phyloP scores from a whole-genome alignment of 169 alveolate species.

The Babesia caballi region DNA sequence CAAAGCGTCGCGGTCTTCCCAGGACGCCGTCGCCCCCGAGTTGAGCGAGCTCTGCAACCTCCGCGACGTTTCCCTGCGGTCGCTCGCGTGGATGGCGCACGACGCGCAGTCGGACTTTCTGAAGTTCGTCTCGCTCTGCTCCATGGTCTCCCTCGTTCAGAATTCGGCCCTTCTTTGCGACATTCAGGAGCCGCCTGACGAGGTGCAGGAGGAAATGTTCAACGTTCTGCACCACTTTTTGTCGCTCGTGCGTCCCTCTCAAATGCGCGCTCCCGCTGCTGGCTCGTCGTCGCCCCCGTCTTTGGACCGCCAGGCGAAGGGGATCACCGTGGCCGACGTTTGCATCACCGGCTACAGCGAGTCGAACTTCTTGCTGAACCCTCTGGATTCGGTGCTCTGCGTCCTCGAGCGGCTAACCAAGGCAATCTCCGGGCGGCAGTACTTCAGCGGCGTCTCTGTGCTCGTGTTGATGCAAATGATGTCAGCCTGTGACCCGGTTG shows the following conservation, averaged over 20 bases:
- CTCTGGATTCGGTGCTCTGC: conserved; percentile 1
- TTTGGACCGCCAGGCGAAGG: conserved; percentile 5
- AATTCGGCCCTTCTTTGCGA: conserved; percentile 1
- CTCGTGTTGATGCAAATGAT: neutral
- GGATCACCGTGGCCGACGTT: conserved; percentile 13
- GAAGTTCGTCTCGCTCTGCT: conserved; percentile 1
- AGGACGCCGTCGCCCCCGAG: neutral
- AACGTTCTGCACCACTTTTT: conserved; percentile 2
- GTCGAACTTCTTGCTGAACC: neutral
- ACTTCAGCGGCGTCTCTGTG: conserved; percentile 13
- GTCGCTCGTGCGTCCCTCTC: neutral
- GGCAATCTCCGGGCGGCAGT: conserved; percentile 1
- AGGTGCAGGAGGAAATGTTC: neutral
- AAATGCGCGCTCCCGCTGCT: neutral
- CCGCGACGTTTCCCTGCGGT: neutral
- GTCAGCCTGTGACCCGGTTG: neutral
- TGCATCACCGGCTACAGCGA: conserved; percentile 4
- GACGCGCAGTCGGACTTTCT: neutral
- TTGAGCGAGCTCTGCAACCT: too few relatives aligned
- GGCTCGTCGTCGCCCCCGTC: neutral
- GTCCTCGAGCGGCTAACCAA: neutral
- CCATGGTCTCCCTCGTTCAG: conserved; percentile 22
- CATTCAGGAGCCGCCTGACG: neutral
- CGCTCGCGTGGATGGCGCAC: neutral
- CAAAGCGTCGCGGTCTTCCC: neutral